These are phyloP conservation scores for Candida sithepensis DNA, from an alignment of 805 yeast species.

Conservation along the genomic window DNA sequence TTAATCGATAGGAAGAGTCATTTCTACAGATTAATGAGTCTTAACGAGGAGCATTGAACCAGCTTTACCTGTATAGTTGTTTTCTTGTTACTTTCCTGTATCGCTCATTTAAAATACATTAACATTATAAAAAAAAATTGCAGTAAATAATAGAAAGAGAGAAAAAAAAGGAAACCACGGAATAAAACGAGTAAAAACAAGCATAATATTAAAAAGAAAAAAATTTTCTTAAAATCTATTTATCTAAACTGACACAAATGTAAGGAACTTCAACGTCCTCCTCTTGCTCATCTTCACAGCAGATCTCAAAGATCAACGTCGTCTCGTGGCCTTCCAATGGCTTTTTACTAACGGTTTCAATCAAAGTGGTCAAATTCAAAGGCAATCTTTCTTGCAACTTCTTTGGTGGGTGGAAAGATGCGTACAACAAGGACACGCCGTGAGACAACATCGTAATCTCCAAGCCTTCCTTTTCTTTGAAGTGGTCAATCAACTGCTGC, in stretches of 20 bases:
- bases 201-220: background rate
- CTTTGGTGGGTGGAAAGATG: slow-evolving; percentile 90
- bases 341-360: slow-evolving; percentile 82
- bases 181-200: background rate
- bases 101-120: too few relatives aligned
- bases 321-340: slow-evolving; percentile 70
- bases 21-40: slow-evolving; percentile 4
- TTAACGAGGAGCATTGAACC: background rate
- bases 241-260: slow-evolving; percentile 55
- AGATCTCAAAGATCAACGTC: slow-evolving; percentile 81
- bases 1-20: slow-evolving; percentile 9
- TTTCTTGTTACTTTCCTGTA: background rate
- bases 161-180: background rate
- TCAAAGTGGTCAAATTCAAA: slow-evolving; percentile 67
- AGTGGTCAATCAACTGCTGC: slow-evolving; percentile 67
- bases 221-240: background rate
- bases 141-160: background rate
- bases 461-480: slow-evolving; percentile 78
- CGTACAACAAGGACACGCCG: slow-evolving; percentile 85
- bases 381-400: slow-evolving; percentile 75
- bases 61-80: too few relatives aligned
- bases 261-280: slow-evolving; percentile 97
- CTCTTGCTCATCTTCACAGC: slow-evolving; percentile 87
- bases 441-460: slow-evolving; percentile 88
- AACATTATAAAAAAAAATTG: too few relatives aligned